phyloP scores from a whole-genome alignment of 768 basidiomycete genomes.

The Hericium erinaceus region DNA sequence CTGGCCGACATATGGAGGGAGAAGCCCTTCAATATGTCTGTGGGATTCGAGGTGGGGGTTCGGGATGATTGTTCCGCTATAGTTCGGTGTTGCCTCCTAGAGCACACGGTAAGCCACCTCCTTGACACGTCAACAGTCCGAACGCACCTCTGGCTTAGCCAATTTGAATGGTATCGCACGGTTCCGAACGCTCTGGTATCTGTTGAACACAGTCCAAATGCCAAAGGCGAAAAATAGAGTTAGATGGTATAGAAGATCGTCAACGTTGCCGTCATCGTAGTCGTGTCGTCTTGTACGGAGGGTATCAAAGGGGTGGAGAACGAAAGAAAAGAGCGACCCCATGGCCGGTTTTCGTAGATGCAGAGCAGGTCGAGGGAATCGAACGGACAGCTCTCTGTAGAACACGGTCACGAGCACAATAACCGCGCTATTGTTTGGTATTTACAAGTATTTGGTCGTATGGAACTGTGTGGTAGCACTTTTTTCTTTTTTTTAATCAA shows the following conservation, averaged over 20 bases:
- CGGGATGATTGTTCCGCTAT: constrained; percentile 45
- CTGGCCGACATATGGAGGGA: constrained; percentile 35
- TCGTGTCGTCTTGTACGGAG: constrained; percentile 37
- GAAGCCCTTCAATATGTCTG: constrained; percentile 40
- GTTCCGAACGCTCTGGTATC: constrained; percentile 67
- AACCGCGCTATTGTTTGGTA: constrained; percentile 12
- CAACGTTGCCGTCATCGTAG: constrained; percentile 24
- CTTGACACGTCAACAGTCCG: neutral
- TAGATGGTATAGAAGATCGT: constrained; percentile 56
- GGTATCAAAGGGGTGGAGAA: constrained; percentile 44
- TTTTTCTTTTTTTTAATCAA: no score
- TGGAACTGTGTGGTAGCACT: neutral
- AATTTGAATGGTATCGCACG: constrained; percentile 61
- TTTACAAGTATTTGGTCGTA: constrained; percentile 1
- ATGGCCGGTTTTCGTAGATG: constrained; percentile 1
- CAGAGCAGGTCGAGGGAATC: neutral
- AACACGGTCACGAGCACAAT: constrained; percentile 10
- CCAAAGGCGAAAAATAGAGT: constrained; percentile 67
- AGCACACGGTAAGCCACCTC: constrained; percentile 2
- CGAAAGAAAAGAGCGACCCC: constrained; percentile 24
- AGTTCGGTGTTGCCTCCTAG: constrained; percentile 27
- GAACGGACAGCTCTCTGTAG: neutral
- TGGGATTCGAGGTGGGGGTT: constrained; percentile 63
- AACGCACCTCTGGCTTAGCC: constrained; percentile 48
- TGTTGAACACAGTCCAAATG: constrained; percentile 69